Evolutionary conservation across 1,284 basidiomycete species (phyloP).

Genomic region (Cronartium ribicola): DNA sequence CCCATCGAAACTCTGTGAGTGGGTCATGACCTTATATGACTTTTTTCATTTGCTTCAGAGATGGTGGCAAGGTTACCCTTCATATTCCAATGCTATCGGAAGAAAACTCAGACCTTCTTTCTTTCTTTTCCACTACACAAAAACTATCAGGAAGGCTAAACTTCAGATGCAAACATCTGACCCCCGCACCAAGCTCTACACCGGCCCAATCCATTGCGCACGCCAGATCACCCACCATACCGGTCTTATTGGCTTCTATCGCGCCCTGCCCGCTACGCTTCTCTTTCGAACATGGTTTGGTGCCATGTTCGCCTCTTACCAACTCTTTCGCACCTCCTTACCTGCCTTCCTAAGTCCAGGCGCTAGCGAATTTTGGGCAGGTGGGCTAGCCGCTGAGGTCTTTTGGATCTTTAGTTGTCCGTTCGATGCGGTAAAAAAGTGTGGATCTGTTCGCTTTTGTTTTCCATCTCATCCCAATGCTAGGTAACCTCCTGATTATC

Average conservation of each 20-base stretch:
- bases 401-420: constrained; percentile 63
- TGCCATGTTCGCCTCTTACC: constrained; percentile 47
- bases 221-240: constrained; percentile 48
- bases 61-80: background rate
- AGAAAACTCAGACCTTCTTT: background rate
- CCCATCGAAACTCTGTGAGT: constrained; percentile 71
- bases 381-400: constrained; percentile 50
- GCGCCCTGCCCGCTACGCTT: constrained; percentile 52
- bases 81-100: no score
- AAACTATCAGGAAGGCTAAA: constrained; percentile 58
- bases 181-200: constrained; percentile 50
- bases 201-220: constrained; percentile 52
- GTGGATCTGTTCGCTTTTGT: constrained; percentile 45
- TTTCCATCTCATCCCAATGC: background rate
- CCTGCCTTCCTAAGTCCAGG: background rate
- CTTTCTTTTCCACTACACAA: background rate
- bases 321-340: background rate
- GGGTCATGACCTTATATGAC: background rate
- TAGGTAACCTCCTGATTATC: background rate
- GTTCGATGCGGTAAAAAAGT: constrained; percentile 74
- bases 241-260: constrained; percentile 51
- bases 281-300: constrained; percentile 52
- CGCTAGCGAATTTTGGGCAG: constrained; percentile 21
- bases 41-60: background rate
- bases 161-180: constrained; percentile 69